Evolutionary conservation across 2,329 filamentous ascomycete genomes (phyloP).

Genomic region (Pseudocercospora musae): DNA sequence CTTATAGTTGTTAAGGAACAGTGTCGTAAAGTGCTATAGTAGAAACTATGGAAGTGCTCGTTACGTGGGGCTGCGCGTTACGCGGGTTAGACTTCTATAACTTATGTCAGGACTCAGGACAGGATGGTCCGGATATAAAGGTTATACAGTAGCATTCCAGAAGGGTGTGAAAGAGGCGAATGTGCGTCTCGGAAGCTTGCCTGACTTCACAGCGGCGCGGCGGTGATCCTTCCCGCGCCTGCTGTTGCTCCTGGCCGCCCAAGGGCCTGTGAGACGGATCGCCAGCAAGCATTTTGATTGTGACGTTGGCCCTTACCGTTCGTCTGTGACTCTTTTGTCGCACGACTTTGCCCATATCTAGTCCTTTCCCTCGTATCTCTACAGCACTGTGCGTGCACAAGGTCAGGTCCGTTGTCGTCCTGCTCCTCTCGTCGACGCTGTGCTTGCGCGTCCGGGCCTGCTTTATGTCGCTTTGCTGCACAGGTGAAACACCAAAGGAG

Average conservation of each 20-base stretch:
- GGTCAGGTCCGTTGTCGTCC: not conserved
- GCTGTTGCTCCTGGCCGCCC: conserved; percentile 1
- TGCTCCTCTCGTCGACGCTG: not conserved
- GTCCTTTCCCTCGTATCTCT: not conserved
- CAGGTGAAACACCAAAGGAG: conserved; percentile 5
- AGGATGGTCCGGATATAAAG: not conserved
- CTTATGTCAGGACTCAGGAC: no score
- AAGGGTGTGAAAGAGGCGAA: conserved; percentile 3
- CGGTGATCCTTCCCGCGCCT: not conserved
- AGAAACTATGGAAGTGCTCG: no score
- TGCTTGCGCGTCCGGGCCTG: not conserved
- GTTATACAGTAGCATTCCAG: no score
- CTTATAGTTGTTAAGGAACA: no score
- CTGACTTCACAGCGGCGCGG: not conserved
- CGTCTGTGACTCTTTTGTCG: no score
- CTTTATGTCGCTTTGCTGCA: conserved; percentile 1
- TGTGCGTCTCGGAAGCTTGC: conserved; percentile 4
- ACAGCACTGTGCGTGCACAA: conserved; percentile 2
- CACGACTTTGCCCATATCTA: not conserved
- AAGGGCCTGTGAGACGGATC: not conserved
- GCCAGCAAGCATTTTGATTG: not conserved
- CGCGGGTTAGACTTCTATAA: no score
- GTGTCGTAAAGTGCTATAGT: no score
- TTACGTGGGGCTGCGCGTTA: no score
- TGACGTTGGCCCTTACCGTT: not conserved